Percentiles rank a stretch among this genome's conserved stretches.
These are phyloP conservation scores for Penicillium fimorum DNA, from an alignment of 495 filamentous ascomycete species.

Conservation along the genomic window DNA sequence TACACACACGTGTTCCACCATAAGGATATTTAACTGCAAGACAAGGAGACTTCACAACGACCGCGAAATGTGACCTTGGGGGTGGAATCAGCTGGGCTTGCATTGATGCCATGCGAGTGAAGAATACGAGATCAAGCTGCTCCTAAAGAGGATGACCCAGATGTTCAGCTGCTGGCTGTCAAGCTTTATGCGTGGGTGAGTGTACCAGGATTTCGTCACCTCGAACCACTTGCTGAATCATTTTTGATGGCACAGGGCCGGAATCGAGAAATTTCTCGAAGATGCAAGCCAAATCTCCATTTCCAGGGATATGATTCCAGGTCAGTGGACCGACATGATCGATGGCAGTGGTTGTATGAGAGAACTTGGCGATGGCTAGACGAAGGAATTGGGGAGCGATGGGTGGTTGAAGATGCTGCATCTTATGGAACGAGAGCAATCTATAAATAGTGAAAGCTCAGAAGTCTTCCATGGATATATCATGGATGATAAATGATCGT, in stretches of 20 bases:
- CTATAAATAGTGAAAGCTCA: no score
- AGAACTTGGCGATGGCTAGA: slow-evolving; percentile 43
- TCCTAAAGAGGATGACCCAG: slow-evolving; percentile 25
- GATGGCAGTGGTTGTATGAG: slow-evolving; percentile 36
- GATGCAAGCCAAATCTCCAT: slow-evolving; percentile 30
- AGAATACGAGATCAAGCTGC: slow-evolving; percentile 33
- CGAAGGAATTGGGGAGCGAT: slow-evolving; percentile 22
- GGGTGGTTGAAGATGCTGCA: neutral
- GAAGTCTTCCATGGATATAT: neutral
- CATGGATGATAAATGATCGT: neutral
- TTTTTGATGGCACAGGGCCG: neutral
- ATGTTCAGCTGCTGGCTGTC: slow-evolving; percentile 6
- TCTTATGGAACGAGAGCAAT: neutral
- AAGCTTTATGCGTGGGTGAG: neutral
- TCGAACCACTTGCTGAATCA: slow-evolving; percentile 30
- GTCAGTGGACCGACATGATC: slow-evolving; percentile 34
- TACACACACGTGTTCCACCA: slow-evolving; percentile 19
- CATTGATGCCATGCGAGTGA: slow-evolving; percentile 21
- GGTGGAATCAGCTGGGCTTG: slow-evolving; percentile 12
- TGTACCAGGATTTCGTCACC: slow-evolving; percentile 33
- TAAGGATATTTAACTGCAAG: slow-evolving; percentile 43
- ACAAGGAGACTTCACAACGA: slow-evolving; percentile 45
- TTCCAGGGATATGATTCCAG: slow-evolving; percentile 41
- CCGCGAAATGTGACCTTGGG: slow-evolving; percentile 32
- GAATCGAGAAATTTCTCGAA: slow-evolving; percentile 26